Evolutionary conservation across 768 basidiomycete genomes (phyloP), one percentile per base, ranked within the genome.

Genomic region (Rhodotorula graminis): DNA sequence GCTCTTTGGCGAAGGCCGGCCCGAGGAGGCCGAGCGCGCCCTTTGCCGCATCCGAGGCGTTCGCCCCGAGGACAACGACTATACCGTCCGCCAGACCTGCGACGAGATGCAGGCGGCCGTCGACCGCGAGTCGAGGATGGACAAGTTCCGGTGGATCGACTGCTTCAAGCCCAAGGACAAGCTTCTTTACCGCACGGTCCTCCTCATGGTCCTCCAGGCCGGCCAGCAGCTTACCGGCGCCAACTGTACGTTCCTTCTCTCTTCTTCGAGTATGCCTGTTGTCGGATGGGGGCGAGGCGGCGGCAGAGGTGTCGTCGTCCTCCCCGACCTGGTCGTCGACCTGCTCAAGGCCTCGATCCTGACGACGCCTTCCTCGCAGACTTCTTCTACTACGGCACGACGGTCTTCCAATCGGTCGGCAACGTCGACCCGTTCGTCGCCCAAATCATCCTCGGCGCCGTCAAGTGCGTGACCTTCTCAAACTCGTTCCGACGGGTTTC

Each of bases 391-490:
- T 83, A 83, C 70, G 84, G 84, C 47, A 88, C 89, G 3, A 88
- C 88, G 0, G 59, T 73, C 11, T 50, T 69, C 47, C 27, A 83
- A 64, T 84, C 86, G 16, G 89, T 90, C 33, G 89, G 89, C 37
- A 85, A 90, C 73, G 61, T 79, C 15, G 88, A 90, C 79, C 86
- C 86, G 33, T 90, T 85, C 77, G 82, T 89, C 61, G 87, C 87
- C 2, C 90, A 91, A 75, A 88, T 90, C 74, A 90, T 91, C 75
- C 82, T 90, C 55, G 89, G 89, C 52, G 85, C 85, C 8, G 88
- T 90, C 79, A 89, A 90, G 82, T 82, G 60, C 88, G 87, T 9
- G 9, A 37, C 37, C 37, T 37, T 37, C 37, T 37, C 37, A 37
- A 37, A 79, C 89, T 88, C 19, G 89, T 89, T 81, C 42, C n/a